A percentile compares a stretch with the other conserved stretches of the same genome.
Evolutionary conservation across 176 grass and related monocot species (phyloP).

Genomic region (Rhynchospora tenuis): DNA sequence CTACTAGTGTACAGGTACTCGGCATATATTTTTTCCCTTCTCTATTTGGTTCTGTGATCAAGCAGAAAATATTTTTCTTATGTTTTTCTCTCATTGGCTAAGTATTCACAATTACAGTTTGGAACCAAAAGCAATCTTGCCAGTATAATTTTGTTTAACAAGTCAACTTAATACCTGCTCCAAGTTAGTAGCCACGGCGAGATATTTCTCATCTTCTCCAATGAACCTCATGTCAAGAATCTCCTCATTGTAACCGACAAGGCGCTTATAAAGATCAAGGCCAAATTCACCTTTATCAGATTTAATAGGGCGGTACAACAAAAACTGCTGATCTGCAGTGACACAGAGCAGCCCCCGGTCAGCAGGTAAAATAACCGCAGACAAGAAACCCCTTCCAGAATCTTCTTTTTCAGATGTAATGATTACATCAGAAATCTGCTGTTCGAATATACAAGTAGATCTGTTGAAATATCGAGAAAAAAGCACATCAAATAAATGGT

Average conservation of each 20-base stretch:
- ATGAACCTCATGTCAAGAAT: conserved; percentile 97
- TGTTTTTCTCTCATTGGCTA: not conserved
- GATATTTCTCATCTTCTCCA: conserved; percentile 73
- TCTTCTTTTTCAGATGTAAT: conserved; percentile 55
- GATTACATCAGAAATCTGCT: conserved; percentile 68
- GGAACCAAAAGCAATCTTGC: not conserved
- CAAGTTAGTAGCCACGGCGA: conserved; percentile 90
- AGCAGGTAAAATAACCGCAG: conserved; percentile 60
- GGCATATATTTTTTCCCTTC: not conserved
- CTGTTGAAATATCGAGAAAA: conserved; percentile 46
- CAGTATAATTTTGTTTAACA: not conserved
- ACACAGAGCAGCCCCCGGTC: conserved; percentile 65
- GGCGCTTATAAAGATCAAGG: conserved; percentile 61
- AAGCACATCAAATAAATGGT: conserved; percentile 1
- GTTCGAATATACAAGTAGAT: conserved; percentile 62
- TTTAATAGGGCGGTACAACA: conserved; percentile 57
- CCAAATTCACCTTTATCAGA: conserved; percentile 43
- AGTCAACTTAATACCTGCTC: conserved; percentile 54
- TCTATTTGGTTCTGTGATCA: not conserved
- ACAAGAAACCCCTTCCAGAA: conserved; percentile 85
- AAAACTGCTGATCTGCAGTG: conserved; percentile 89
- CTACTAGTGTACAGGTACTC: not conserved
- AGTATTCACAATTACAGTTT: not conserved
- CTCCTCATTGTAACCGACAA: conserved; percentile 89
- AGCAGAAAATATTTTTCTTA: not conserved